phyloP scores from a whole-genome alignment of 2,329 filamentous ascomycete genomes.

The Xylaria sp. region DNA sequence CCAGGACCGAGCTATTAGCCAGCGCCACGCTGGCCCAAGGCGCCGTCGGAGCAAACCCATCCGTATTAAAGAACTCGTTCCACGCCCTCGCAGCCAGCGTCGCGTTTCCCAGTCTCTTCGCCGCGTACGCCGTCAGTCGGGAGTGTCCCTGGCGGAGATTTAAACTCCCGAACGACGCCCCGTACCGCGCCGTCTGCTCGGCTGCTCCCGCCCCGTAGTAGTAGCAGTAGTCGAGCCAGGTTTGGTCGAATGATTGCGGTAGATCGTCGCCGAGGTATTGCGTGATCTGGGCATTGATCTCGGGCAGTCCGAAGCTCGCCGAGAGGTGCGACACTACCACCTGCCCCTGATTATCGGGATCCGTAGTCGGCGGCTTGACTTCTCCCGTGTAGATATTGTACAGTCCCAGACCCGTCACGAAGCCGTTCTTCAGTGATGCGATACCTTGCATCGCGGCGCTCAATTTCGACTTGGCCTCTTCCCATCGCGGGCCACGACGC shows the following conservation, averaged over 20 bases:
- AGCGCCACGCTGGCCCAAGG: slow-evolving; percentile 55
- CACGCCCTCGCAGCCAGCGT: slow-evolving; percentile 64
- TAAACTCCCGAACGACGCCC: slow-evolving; percentile 58
- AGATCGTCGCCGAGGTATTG: slow-evolving; percentile 60
- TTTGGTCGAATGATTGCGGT: slow-evolving; percentile 62
- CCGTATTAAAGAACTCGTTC: slow-evolving; percentile 63
- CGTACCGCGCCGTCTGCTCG: slow-evolving; percentile 66
- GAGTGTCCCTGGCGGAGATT: slow-evolving; percentile 68
- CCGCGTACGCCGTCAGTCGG: slow-evolving; percentile 66
- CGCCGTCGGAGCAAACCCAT: slow-evolving; percentile 56
- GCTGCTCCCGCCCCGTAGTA: slow-evolving; percentile 63
- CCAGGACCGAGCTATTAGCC: slow-evolving; percentile 57
- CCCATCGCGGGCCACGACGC: slow-evolving; percentile 63
- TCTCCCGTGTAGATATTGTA: slow-evolving; percentile 63
- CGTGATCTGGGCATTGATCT: slow-evolving; percentile 67
- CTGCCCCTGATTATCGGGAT: slow-evolving; percentile 62
- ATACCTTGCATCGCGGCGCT: slow-evolving; percentile 62
- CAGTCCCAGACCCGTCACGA: slow-evolving; percentile 65
- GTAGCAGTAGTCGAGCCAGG: slow-evolving; percentile 70
- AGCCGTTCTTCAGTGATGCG: slow-evolving; percentile 66
- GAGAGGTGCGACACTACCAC: slow-evolving; percentile 66
- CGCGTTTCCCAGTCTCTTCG: slow-evolving; percentile 56
- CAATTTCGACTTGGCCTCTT: slow-evolving; percentile 64
- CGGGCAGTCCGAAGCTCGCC: slow-evolving; percentile 68
- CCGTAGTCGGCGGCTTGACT: slow-evolving; percentile 63